phyloP scores from a whole-genome alignment of 2,329 filamentous ascomycete genomes.

The Alternaria rosae region DNA sequence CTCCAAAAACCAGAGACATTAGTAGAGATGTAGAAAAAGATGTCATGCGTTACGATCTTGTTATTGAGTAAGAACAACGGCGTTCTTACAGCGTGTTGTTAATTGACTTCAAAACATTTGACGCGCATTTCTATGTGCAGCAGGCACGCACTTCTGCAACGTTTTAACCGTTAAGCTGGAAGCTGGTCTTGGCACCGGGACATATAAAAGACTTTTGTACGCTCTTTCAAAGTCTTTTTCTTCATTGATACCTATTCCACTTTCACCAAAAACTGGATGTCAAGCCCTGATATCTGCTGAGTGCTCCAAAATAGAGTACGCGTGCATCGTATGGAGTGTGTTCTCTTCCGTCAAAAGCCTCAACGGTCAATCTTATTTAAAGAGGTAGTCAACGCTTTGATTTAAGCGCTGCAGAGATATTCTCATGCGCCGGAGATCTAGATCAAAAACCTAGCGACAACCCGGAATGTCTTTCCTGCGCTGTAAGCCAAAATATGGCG shows the following conservation, averaged over 20 bases:
- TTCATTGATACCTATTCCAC: rapidly evolving
- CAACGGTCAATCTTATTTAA: not conserved
- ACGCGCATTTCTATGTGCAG: not conserved
- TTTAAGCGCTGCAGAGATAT: not conserved
- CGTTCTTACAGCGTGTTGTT: not conserved
- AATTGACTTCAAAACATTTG: not conserved
- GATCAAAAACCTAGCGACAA: not conserved
- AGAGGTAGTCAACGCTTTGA: not conserved
- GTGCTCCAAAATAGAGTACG: not conserved
- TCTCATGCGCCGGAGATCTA: not conserved
- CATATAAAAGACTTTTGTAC: not conserved
- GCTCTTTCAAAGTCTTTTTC: not conserved
- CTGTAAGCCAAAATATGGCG: not conserved
- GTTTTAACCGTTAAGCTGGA: not conserved
- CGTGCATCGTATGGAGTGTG: not conserved
- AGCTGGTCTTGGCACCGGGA: rapidly evolving
- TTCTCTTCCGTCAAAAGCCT: not conserved
- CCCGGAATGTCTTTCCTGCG: not conserved
- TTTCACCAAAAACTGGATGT: not conserved
- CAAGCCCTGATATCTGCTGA: too few relatives aligned
- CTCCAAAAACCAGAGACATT: not conserved
- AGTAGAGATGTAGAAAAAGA: too few relatives aligned
- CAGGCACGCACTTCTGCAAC: not conserved
- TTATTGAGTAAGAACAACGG: not conserved
- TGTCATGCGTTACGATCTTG: too few relatives aligned